Evolutionary conservation across 2,329 filamentous ascomycete genomes (phyloP).

Genomic region (Fusarium brevicatenulatum): DNA sequence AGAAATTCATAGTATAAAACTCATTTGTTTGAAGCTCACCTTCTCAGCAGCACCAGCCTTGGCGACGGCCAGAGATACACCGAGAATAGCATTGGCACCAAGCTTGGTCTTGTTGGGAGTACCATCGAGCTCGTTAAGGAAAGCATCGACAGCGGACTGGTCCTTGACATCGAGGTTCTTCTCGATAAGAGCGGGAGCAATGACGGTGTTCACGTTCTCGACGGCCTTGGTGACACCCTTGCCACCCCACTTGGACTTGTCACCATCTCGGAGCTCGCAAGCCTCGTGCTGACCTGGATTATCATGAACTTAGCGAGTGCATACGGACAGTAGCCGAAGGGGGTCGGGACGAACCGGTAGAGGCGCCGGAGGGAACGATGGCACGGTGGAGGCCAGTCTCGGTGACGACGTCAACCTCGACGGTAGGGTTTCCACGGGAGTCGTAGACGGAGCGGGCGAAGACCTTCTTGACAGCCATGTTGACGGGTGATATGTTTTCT

Average conservation of each 20-base stretch:
- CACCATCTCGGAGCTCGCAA: slow-evolving; percentile 89
- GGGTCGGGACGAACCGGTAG: slow-evolving; percentile 75
- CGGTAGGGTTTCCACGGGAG: slow-evolving; percentile 97
- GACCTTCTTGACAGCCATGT: slow-evolving; percentile 90
- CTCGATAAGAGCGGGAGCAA: slow-evolving; percentile 84
- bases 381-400: slow-evolving; percentile 96
- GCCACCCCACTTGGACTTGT: slow-evolving; percentile 86
- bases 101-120: slow-evolving; percentile 88
- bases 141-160: slow-evolving; percentile 83
- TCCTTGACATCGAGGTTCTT: slow-evolving; percentile 86
- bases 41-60: slow-evolving; percentile 92
- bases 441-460: slow-evolving; percentile 97
- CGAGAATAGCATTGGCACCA: slow-evolving; percentile 88
- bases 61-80: slow-evolving; percentile 84
- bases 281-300: slow-evolving; percentile 84
- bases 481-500: slow-evolving; percentile 52
- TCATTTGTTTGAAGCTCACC: slow-evolving; percentile 52
- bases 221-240: slow-evolving; percentile 91
- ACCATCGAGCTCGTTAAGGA: slow-evolving; percentile 86
- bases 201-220: slow-evolving; percentile 83
- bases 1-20: background rate
- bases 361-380: slow-evolving; percentile 96
- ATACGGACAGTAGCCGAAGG: slow-evolving; percentile 29
- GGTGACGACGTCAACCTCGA: slow-evolving; percentile 97
- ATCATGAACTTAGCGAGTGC: slow-evolving; percentile 45